phyloP scores from a whole-genome alignment of 345 rosid genomes.

The Hypericum perforatum region DNA sequence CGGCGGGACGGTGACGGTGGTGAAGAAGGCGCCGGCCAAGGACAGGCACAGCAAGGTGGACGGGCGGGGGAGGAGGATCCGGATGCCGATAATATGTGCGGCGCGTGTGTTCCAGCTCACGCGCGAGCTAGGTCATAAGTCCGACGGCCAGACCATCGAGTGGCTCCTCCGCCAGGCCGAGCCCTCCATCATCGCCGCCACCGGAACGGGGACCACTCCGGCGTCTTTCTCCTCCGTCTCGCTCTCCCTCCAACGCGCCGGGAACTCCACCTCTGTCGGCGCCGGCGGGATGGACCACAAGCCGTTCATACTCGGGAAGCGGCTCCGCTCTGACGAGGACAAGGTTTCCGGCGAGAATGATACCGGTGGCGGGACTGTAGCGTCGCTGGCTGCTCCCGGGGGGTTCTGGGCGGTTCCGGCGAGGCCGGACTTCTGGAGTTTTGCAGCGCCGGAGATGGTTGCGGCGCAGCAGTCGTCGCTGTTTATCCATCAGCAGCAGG shows the following conservation, averaged over 20 bases:
- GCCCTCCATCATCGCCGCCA: constrained; percentile 96
- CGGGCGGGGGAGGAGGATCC: constrained; percentile 89
- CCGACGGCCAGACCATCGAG: constrained; percentile 96
- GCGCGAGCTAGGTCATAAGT: constrained; percentile 94
- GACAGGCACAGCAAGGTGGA: constrained; percentile 98
- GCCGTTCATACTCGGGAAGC: constrained; percentile 87
- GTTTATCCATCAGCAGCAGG: constrained; percentile 61
- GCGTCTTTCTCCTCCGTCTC: constrained; percentile 83
- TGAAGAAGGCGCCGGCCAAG: constrained; percentile 83
- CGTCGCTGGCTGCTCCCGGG: constrained; percentile 11
- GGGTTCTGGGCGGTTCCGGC: constrained; percentile 91
- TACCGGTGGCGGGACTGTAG: constrained; percentile 10
- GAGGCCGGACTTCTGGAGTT: constrained; percentile 84
- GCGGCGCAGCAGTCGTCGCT: constrained; percentile 37
- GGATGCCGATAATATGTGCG: constrained; percentile 99
- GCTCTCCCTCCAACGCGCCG: constrained; percentile 48
- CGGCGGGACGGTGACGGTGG: constrained; percentile 11
- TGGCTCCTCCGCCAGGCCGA: constrained; percentile 99
- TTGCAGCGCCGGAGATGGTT: constrained; percentile 52
- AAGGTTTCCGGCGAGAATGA: constrained; percentile 24
- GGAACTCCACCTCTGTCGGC: constrained; percentile 36
- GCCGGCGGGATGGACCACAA: constrained; percentile 44
- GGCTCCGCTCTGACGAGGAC: constrained; percentile 41
- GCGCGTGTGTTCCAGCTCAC: constrained; percentile 98
- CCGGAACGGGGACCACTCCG: constrained; percentile 94